phyloP scores from a whole-genome alignment of 768 basidiomycete genomes.

The Cyclocybe aegerita region DNA sequence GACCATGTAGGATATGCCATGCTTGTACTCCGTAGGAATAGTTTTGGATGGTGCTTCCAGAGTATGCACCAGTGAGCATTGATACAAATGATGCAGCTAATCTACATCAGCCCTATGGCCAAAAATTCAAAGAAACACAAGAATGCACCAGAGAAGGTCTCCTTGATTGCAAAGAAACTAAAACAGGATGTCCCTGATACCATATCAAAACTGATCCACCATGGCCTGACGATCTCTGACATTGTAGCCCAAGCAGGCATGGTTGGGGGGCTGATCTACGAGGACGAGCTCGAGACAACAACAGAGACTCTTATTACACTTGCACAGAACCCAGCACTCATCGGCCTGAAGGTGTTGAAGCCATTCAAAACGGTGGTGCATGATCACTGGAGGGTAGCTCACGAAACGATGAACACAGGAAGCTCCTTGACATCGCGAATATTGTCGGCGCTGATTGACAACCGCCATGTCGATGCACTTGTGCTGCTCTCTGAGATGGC shows the following conservation, averaged over 20 bases:
- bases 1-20: constrained; percentile 5
- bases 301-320: constrained; percentile 32
- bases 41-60: background rate
- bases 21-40: background rate
- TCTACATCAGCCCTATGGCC: constrained; percentile 10
- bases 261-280: constrained; percentile 31
- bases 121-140: constrained; percentile 25
- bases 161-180: constrained; percentile 13
- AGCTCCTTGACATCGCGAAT: constrained; percentile 36
- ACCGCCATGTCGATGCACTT: constrained; percentile 46
- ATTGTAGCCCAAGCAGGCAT: constrained; percentile 3
- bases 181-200: constrained; percentile 5
- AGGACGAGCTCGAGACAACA: constrained; percentile 37
- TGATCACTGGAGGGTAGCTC: constrained; percentile 36
- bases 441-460: constrained; percentile 41
- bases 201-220: background rate
- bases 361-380: constrained; percentile 36
- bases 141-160: constrained; percentile 9
- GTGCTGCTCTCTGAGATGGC: constrained; percentile 55
- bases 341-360: constrained; percentile 31
- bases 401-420: constrained; percentile 31
- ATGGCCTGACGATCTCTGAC: background rate
- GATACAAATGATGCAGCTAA: background rate
- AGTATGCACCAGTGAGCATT: background rate
- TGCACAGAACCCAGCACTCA: constrained; percentile 29